Evolutionary conservation across 441 rosid species (phyloP).

Genomic region (Francoa sonchifolia): DNA sequence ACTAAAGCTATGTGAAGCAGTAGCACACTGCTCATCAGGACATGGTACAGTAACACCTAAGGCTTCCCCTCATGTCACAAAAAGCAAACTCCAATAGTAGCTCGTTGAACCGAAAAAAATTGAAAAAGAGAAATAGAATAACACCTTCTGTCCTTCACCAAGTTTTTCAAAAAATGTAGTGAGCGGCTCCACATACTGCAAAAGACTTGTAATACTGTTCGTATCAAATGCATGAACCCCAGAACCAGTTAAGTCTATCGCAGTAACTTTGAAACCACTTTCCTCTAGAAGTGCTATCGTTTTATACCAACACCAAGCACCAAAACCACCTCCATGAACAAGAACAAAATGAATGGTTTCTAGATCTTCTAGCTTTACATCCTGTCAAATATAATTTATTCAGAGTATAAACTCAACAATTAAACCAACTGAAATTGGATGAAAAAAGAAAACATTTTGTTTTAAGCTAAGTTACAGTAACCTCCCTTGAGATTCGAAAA

Average conservation of each 20-base stretch:
- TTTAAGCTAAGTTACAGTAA: no score
- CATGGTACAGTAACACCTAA: neutral
- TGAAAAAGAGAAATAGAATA: conserved; percentile 11
- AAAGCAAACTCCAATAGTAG: conserved; percentile 3
- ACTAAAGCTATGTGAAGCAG: neutral
- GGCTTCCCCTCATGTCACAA: neutral
- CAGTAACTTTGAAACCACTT: conserved; percentile 21
- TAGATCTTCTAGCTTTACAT: conserved; percentile 2
- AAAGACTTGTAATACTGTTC: conserved; percentile 13
- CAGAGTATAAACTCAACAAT: no score
- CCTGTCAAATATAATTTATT: no score
- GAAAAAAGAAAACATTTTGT: no score
- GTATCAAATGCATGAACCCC: conserved; percentile 16
- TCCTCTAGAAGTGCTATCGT: conserved; percentile 22
- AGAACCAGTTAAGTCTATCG: conserved; percentile 24
- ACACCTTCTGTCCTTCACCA: conserved; percentile 58
- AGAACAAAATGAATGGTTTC: conserved; percentile 22
- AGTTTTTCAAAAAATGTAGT: conserved; percentile 59
- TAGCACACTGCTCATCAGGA: no score
- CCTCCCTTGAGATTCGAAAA: no score
- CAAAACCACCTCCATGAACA: conserved; percentile 31
- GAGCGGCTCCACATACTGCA: conserved; percentile 74
- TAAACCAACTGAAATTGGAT: no score
- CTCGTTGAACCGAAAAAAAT: conserved; percentile 1
- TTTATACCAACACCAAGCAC: conserved; percentile 33